Evolutionary conservation across 2,329 filamentous ascomycete species (phyloP).

Genomic region (Periconia sp.): DNA sequence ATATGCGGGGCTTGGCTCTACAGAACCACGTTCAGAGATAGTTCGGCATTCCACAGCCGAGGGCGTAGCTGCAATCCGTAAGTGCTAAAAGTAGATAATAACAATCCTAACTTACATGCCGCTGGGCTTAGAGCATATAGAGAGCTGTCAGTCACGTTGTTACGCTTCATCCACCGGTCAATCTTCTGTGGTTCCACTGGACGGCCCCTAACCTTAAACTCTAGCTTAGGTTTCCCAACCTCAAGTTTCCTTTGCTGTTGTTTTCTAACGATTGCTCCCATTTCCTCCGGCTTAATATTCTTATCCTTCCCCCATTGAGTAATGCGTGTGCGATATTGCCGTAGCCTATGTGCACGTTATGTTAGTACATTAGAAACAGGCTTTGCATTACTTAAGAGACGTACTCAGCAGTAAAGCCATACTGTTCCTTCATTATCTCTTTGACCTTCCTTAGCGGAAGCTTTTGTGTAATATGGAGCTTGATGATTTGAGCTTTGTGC

Average conservation of each 20-base stretch:
- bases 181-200: conserved; percentile 25
- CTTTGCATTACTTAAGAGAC: not conserved
- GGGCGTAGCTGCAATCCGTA: conserved; percentile 20
- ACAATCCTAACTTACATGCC: conserved; percentile 20
- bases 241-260: conserved; percentile 26
- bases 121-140: conserved; percentile 23
- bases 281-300: conserved; percentile 26
- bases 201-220: conserved; percentile 18
- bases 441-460: conserved; percentile 8
- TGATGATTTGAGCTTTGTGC: conserved; percentile 15
- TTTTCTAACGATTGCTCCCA: conserved; percentile 27
- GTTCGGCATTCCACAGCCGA: conserved; percentile 21
- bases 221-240: conserved; percentile 10
- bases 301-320: conserved; percentile 26
- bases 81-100: conserved; percentile 5
- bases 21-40: conserved; percentile 22
- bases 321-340: conserved; percentile 27
- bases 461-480: conserved; percentile 11
- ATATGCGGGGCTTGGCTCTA: conserved; percentile 12
- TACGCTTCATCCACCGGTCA: conserved; percentile 26
- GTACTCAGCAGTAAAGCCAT: conserved; percentile 10
- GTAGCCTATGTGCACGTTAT: conserved; percentile 10
- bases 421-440: conserved; percentile 10
- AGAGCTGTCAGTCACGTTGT: conserved; percentile 17
- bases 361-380: not conserved